Percentiles rank a stretch among this genome's conserved stretches.
These are phyloP conservation scores for Blastomyces silverae DNA, from an alignment of 2,329 filamentous ascomycete genomes.

Conservation along the genomic window DNA sequence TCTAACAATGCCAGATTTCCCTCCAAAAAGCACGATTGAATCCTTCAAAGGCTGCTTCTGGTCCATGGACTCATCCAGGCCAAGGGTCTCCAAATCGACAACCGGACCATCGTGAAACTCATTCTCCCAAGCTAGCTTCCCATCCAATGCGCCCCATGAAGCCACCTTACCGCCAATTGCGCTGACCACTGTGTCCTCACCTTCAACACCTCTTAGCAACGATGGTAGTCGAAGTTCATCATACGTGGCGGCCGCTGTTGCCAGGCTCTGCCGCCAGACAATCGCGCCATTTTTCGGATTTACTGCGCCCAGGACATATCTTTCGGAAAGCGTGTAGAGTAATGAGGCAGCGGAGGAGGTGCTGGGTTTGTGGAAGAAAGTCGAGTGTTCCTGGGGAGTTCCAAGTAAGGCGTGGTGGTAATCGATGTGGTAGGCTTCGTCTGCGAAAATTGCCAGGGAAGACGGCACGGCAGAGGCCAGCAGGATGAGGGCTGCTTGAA, in stretches of 20 bases:
- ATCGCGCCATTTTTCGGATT: constrained; percentile 79
- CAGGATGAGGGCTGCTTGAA: constrained; percentile 36
- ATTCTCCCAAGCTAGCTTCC: constrained; percentile 68
- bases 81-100: constrained; percentile 62
- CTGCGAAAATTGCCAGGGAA: constrained; percentile 67
- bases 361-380: constrained; percentile 89
- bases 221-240: constrained; percentile 27
- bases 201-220: constrained; percentile 62
- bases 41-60: constrained; percentile 49
- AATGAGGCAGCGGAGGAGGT: constrained; percentile 77
- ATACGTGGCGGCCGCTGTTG: constrained; percentile 29
- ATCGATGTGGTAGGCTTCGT: constrained; percentile 87
- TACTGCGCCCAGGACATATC: constrained; percentile 75
- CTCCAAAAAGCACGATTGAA: constrained; percentile 60
- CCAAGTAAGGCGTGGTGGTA: constrained; percentile 89
- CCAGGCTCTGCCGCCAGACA: constrained; percentile 76
- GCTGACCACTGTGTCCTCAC: constrained; percentile 68
- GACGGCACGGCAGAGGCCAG: constrained; percentile 43
- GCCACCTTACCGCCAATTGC: constrained; percentile 64
- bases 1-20: constrained; percentile 53
- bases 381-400: constrained; percentile 70
- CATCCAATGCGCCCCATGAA: constrained; percentile 77
- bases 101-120: constrained; percentile 47
- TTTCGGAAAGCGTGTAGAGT: constrained; percentile 83
- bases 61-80: constrained; percentile 52